Evolutionary conservation across 495 filamentous ascomycete genomes (phyloP).

Genomic region (Penicillium cinerascens): DNA sequence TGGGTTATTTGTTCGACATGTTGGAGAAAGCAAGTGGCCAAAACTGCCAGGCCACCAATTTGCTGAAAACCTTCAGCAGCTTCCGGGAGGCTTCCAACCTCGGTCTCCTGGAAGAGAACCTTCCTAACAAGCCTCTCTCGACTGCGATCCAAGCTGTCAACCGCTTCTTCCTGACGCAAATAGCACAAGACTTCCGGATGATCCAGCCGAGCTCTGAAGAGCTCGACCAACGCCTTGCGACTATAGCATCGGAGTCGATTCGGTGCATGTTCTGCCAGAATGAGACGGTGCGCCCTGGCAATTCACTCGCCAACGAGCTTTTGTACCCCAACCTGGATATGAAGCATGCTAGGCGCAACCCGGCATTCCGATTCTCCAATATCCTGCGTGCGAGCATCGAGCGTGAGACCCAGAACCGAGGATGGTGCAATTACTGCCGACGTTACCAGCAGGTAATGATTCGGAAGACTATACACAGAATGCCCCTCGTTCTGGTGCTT

Average conservation of each 20-base stretch:
- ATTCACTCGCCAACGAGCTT: conserved; percentile 75
- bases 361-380: conserved; percentile 68
- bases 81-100: conserved; percentile 67
- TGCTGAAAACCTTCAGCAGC: conserved; percentile 81
- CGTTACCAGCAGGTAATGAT: conserved; percentile 79
- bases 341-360: conserved; percentile 49
- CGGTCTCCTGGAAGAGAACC: conserved; percentile 79
- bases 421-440: conserved; percentile 87
- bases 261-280: conserved; percentile 78
- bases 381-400: conserved; percentile 85
- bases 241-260: conserved; percentile 56
- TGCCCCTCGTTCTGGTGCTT: conserved; percentile 79
- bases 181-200: conserved; percentile 64
- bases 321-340: conserved; percentile 63
- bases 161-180: conserved; percentile 70
- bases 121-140: conserved; percentile 62
- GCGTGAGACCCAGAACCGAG: conserved; percentile 71
- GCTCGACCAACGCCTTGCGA: conserved; percentile 58
- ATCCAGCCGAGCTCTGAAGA: conserved; percentile 54
- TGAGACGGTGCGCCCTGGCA: conserved; percentile 66
- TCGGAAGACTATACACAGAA: conserved; percentile 70
- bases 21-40: conserved; percentile 89
- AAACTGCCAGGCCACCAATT: conserved; percentile 96
- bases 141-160: conserved; percentile 73
- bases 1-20: conserved; percentile 98